Evolutionary conservation across 2,329 filamentous ascomycete genomes (phyloP).

Genomic region (Aspergillus sp.): DNA sequence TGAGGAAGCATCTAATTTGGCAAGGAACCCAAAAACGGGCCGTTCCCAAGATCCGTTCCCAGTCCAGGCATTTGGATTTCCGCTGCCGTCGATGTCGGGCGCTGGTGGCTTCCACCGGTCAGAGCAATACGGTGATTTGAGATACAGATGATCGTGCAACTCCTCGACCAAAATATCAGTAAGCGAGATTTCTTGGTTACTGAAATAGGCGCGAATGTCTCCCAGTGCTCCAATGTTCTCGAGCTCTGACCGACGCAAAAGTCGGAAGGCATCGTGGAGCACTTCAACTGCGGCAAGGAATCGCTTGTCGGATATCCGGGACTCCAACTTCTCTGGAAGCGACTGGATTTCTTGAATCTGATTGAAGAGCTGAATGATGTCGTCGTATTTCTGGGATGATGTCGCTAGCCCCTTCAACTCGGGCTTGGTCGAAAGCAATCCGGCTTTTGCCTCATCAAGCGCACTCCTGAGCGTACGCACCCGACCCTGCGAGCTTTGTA

Average conservation of each 20-base stretch:
- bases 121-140: constrained; percentile 96
- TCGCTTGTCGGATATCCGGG: constrained; percentile 89
- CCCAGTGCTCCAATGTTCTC: constrained; percentile 83
- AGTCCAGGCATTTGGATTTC: constrained; percentile 17
- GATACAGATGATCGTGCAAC: constrained; percentile 90
- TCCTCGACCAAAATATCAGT: constrained; percentile 97
- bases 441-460: constrained; percentile 71
- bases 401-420: constrained; percentile 86
- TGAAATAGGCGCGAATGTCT: constrained; percentile 79
- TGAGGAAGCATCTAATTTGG: constrained; percentile 47
- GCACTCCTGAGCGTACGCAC: constrained; percentile 77
- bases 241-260: constrained; percentile 78
- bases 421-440: constrained; percentile 76
- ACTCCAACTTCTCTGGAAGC: constrained; percentile 87
- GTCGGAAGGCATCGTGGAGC: constrained; percentile 75
- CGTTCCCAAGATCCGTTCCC: constrained; percentile 44
- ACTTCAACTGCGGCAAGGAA: constrained; percentile 91
- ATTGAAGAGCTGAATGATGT: constrained; percentile 73
- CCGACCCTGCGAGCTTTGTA: constrained; percentile 78
- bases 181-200: constrained; percentile 84
- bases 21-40: constrained; percentile 51
- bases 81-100: constrained; percentile 27
- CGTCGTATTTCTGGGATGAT: constrained; percentile 83
- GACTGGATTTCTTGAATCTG: constrained; percentile 82
- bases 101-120: constrained; percentile 81